A percentile compares a stretch with the other conserved stretches of the same genome.
Evolutionary conservation across 768 basidiomycete genomes (phyloP).

Genomic region (Podaxis sp.): DNA sequence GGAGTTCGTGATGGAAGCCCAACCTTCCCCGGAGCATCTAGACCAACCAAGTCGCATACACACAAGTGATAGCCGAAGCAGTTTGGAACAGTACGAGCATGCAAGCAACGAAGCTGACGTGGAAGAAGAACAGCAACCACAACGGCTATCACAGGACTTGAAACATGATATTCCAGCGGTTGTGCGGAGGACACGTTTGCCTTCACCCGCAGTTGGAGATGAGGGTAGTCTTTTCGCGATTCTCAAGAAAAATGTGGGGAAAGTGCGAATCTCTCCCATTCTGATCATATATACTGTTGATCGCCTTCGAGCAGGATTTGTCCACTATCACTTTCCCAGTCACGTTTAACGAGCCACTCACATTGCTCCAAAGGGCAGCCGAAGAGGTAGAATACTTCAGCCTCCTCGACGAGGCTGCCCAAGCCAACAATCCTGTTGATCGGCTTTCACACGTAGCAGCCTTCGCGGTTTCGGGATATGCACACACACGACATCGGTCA

Average conservation of each 20-base stretch:
- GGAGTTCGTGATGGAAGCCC: conserved; percentile 62
- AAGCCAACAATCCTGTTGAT: conserved; percentile 52
- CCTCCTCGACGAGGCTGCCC: conserved; percentile 63
- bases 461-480: conserved; percentile 82
- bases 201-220: conserved; percentile 58
- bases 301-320: conserved; percentile 50
- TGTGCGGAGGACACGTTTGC: conserved; percentile 51
- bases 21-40: conserved; percentile 32
- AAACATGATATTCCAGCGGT: conserved; percentile 24
- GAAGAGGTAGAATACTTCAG: conserved; percentile 81
- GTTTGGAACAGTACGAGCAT: conserved; percentile 31
- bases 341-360: conserved; percentile 85
- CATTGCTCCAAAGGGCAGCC: conserved; percentile 74
- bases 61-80: conserved; percentile 35
- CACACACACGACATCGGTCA: conserved; percentile 73
- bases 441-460: conserved; percentile 76
- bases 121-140: conserved; percentile 27
- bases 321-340: conserved; percentile 84
- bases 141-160: conserved; percentile 8
- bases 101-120: conserved; percentile 54
- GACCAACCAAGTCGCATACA: conserved; percentile 35
- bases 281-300: neutral
- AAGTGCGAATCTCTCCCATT: conserved; percentile 38
- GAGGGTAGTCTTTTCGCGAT: conserved; percentile 82
- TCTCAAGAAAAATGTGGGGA: conserved; percentile 85